phyloP scores from a whole-genome alignment of 306 rosid genomes.

The Delonix regia region DNA sequence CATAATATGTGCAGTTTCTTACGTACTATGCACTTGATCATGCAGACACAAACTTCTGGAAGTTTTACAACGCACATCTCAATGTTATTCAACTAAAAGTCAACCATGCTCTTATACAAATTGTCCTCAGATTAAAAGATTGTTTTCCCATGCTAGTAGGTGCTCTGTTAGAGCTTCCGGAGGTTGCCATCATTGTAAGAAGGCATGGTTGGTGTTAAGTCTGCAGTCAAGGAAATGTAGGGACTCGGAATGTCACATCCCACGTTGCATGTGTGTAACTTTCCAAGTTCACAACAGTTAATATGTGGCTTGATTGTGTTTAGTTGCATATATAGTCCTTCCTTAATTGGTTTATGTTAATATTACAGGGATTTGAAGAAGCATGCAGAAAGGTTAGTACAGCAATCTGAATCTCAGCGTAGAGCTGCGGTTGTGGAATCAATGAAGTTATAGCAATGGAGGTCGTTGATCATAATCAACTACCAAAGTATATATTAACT shows the following conservation, averaged over 20 bases:
- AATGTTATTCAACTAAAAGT: constrained; percentile 27
- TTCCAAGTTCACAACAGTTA: not conserved
- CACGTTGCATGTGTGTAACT: constrained; percentile 49
- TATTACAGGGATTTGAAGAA: constrained; percentile 47
- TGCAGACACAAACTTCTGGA: constrained; percentile 36
- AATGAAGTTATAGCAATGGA: not conserved
- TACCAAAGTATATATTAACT: not conserved
- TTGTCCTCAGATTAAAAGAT: constrained; percentile 44
- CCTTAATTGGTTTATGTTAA: constrained; percentile 20
- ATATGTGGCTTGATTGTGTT: not conserved
- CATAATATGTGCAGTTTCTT: not conserved
- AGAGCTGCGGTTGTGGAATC: constrained; percentile 25
- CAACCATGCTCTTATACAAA: constrained; percentile 44
- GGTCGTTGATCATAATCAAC: not conserved
- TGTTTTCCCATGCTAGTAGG: constrained; percentile 44
- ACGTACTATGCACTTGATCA: not conserved
- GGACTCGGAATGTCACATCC: constrained; percentile 44
- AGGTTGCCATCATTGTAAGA: constrained; percentile 50
- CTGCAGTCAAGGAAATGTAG: constrained; percentile 43
- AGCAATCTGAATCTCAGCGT: constrained; percentile 18
- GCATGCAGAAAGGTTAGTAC: constrained; percentile 22
- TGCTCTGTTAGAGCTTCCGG: constrained; percentile 39
- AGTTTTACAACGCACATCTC: constrained; percentile 42
- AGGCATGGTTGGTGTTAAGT: constrained; percentile 28
- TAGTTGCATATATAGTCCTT: constrained; percentile 7